phyloP scores from a whole-genome alignment of 306 rosid genomes.

The Hippophae tibetana region DNA sequence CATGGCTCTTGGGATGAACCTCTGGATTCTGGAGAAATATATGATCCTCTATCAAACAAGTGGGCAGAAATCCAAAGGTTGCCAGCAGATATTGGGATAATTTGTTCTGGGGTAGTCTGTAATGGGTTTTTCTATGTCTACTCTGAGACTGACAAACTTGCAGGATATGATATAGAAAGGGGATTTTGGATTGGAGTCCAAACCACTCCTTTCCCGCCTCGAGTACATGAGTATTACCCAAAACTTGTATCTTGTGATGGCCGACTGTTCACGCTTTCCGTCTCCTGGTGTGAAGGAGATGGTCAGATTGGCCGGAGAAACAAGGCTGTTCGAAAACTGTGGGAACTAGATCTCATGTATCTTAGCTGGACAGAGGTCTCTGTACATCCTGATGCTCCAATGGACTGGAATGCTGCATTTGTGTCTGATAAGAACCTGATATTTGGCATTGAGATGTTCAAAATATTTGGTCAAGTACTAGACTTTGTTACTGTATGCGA shows the following conservation, averaged over 20 bases:
- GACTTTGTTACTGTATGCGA: conserved; percentile 83
- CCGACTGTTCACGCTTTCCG: conserved; percentile 71
- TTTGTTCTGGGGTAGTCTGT: conserved; percentile 82
- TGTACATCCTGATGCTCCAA: conserved; percentile 97
- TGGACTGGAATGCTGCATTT: conserved; percentile 97
- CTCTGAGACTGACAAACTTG: conserved; percentile 80
- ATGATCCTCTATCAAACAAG: conserved; percentile 72
- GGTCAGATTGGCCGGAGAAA: conserved; percentile 88
- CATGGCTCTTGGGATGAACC: conserved; percentile 97
- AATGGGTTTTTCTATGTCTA: conserved; percentile 78
- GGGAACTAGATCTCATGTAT: conserved; percentile 88
- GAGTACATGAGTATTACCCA: conserved; percentile 83
- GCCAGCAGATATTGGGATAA: conserved; percentile 69
- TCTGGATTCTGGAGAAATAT: conserved; percentile 86
- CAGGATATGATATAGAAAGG: conserved; percentile 76
- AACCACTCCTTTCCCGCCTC: conserved; percentile 63
- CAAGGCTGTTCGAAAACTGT: conserved; percentile 90
- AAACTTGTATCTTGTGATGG: conserved; percentile 67
- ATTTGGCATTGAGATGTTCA: conserved; percentile 95
- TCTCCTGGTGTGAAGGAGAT: conserved; percentile 98
- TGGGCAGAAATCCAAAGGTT: conserved; percentile 84
- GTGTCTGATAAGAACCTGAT: conserved; percentile 64
- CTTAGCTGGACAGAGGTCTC: conserved; percentile 80
- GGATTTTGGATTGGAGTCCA: conserved; percentile 77
- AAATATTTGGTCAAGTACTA: conserved; percentile 93